Percentiles rank a stretch among this genome's conserved stretches.
These are phyloP conservation scores for Candida cerambycidarum DNA, from an alignment of 805 yeast genomes.

Conservation along the genomic window DNA sequence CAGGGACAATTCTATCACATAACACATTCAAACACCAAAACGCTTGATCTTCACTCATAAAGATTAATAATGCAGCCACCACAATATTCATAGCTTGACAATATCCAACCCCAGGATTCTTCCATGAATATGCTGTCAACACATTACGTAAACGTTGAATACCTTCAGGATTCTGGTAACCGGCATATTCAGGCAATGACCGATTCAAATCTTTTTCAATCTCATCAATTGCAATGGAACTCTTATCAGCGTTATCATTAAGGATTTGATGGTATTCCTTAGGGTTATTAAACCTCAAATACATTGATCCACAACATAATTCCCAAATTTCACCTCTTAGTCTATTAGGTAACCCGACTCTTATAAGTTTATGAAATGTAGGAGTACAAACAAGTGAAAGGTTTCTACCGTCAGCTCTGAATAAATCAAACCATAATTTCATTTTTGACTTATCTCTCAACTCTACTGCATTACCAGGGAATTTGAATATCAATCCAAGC, in stretches of 20 bases:
- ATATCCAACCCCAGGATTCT: conserved; percentile 94
- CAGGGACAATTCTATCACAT: conserved; percentile 87
- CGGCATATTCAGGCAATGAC: conserved; percentile 93
- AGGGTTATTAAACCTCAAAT: conserved; percentile 60
- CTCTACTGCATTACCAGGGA: conserved; percentile 84
- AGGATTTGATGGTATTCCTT: conserved; percentile 60
- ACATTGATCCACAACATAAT: conserved; percentile 82
- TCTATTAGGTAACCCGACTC: conserved; percentile 94
- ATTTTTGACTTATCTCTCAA: conserved; percentile 80
- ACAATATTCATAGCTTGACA: conserved; percentile 99
- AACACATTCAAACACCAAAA: conserved; percentile 85
- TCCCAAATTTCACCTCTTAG: conserved; percentile 98
- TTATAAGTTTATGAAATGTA: conserved; percentile 74
- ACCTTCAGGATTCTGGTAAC: conserved; percentile 86
- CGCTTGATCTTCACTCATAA: conserved; percentile 96
- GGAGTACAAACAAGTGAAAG: conserved; percentile 71
- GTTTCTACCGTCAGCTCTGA: conserved; percentile 81
- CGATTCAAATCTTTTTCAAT: conserved; percentile 94
- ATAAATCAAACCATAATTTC: conserved; percentile 92
- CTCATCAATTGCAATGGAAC: conserved; percentile 88
- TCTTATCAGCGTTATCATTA: conserved; percentile 58
- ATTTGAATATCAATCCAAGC: conserved; percentile 77
- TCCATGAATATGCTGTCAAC: conserved; percentile 93
- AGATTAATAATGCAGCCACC: conserved; percentile 72
- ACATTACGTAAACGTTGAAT: conserved; percentile 83